Base-by-base conservation (phyloP, 305 asterid species). In the Solanum hybrid region DNA sequence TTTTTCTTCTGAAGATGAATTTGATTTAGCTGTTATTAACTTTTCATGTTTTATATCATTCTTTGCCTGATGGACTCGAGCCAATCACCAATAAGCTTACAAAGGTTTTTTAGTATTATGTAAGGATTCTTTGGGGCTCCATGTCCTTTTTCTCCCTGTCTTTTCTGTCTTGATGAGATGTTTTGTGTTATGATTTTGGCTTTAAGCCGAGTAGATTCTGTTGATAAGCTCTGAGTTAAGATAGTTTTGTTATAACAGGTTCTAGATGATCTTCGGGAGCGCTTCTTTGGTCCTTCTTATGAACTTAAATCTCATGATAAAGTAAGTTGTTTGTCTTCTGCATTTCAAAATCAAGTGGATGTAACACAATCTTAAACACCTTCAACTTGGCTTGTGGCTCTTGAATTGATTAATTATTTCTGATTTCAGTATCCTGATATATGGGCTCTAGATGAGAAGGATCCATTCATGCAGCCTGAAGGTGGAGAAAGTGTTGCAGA, bases 401-500 rank as follows among this genome's bases (percentile, higher is more conserved):
- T 86, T 70, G 70, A 26, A 41, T 26, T 92, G 73, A 76, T 57
- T 61, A 84, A 51, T 88, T 75, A 72, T 89, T 90, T 90, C 89
- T 89, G 81, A 88, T 92, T 41, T 32, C 91, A 97, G 98, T 97
- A 97, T 92, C 85, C 92, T 26, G 99, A 96, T 83, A 97, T 96
- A 90, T 97, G 99, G 99, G 96, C 93, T 87, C 75, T 97, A 92
- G 99, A 97, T 88, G 99, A 95, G 93, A 93, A 93, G 88, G 98
- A 97, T 92, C 98, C 99, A n/a, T 95, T 97, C 93, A 87, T 90
- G 94, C 96, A 36, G 91, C 98, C 99, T 11, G 97, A 95, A 94
- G 98, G 98, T 84, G 99, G 99, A 92, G 99, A 96, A 93, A 97
- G 99, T 92, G 99, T 97, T 90, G 97, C 97, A 4, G 98, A 96